phyloP scores from a whole-genome alignment of 2,329 filamentous ascomycete species.

The Chrysoporthe deuterocubensis region DNA sequence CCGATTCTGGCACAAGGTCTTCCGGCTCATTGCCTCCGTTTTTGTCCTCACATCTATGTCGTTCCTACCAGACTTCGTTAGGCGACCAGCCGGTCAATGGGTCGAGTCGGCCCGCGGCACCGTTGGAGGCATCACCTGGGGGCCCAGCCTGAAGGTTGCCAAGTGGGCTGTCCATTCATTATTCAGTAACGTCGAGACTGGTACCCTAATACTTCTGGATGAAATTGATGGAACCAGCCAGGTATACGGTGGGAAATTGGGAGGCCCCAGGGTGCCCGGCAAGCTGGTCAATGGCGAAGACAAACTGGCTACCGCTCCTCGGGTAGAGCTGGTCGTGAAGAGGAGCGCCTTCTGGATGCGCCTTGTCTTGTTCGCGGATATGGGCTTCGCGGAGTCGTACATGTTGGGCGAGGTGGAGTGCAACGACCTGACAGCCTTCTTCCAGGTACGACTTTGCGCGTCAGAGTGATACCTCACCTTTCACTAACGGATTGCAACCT shows the following conservation, averaged over 20 bases:
- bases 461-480: background rate
- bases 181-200: constrained; percentile 51
- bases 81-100: constrained; percentile 44
- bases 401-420: constrained; percentile 75
- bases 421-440: constrained; percentile 68
- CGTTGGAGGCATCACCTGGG: constrained; percentile 52
- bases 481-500: constrained; percentile 14
- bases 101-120: constrained; percentile 46
- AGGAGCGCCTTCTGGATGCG: constrained; percentile 74
- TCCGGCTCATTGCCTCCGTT: background rate
- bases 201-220: constrained; percentile 54
- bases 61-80: constrained; percentile 43
- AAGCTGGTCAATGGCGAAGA: constrained; percentile 43
- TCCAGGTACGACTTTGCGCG: constrained; percentile 54
- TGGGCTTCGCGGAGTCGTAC: constrained; percentile 75
- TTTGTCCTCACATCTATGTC: constrained; percentile 32
- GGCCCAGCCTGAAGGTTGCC: constrained; percentile 50
- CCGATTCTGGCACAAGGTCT: background rate
- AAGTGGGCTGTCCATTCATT: constrained; percentile 50
- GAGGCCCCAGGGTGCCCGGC: constrained; percentile 37
- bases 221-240: constrained; percentile 47
- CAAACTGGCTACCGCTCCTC: constrained; percentile 44
- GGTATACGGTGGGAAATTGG: constrained; percentile 52
- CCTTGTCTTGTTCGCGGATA: constrained; percentile 70
- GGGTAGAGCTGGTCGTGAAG: constrained; percentile 62